phyloP scores from a whole-genome alignment of 2,329 filamentous ascomycete genomes.

The Scedosporium aurantiacum region DNA sequence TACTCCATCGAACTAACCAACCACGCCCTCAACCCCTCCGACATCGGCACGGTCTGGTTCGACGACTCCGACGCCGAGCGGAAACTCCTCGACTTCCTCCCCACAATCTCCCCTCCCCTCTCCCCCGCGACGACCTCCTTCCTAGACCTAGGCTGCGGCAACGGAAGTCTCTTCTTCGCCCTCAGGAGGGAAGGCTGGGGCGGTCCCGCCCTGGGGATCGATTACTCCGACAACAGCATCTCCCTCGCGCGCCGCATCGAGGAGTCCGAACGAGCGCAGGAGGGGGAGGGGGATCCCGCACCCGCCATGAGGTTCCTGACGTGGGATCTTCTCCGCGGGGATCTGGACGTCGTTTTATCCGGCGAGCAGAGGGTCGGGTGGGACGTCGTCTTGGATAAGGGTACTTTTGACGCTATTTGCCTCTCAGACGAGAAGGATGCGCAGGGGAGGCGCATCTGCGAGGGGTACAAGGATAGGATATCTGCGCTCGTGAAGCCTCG shows the following conservation, averaged over 20 bases:
- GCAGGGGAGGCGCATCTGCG: conserved; percentile 51
- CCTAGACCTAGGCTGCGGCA: conserved; percentile 86
- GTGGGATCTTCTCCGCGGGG: conserved; percentile 52
- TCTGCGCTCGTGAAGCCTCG: conserved; percentile 56
- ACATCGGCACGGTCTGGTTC: conserved; percentile 93
- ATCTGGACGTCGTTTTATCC: conserved; percentile 22
- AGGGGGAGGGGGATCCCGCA: conserved; percentile 13
- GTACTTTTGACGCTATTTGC: conserved; percentile 91
- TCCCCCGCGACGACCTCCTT: conserved; percentile 30
- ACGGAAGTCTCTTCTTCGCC: conserved; percentile 83
- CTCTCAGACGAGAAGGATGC: conserved; percentile 49
- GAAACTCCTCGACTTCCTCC: conserved; percentile 65
- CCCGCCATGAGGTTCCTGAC: conserved; percentile 26
- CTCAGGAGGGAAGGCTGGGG: conserved; percentile 51
- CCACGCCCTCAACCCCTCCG: conserved; percentile 57
- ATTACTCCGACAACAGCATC: conserved; percentile 72
- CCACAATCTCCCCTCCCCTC: neutral
- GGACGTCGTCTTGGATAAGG: conserved; percentile 93
- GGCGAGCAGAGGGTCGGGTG: conserved; percentile 43
- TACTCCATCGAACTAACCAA: conserved; percentile 64
- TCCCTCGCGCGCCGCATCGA: conserved; percentile 59
- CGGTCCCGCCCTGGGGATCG: conserved; percentile 70
- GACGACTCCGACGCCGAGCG: conserved; percentile 80
- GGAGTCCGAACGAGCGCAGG: conserved; percentile 13
- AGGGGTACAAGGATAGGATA: conserved; percentile 63